Conservation (phyloP, 495 filamentous ascomycete species). For the Paragyromitra xinjiangensis region DNA sequence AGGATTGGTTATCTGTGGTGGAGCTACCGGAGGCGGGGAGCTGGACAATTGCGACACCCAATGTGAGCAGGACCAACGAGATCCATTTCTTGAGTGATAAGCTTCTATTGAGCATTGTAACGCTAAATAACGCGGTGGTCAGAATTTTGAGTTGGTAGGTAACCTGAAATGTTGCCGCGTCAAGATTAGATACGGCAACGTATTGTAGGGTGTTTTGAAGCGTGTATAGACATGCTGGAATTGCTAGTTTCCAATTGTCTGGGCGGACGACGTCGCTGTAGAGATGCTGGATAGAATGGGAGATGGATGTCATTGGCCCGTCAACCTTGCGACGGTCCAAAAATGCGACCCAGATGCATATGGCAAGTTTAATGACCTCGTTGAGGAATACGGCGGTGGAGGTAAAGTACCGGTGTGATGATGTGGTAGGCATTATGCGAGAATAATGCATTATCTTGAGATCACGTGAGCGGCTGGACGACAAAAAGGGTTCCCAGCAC, state of each 20-base stretch:
- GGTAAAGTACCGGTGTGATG: constrained; percentile 85
- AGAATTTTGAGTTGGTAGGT: constrained; percentile 94
- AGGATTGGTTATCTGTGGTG: constrained; percentile 53
- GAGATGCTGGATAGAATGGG: constrained; percentile 81
- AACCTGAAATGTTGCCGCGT: constrained; percentile 90
- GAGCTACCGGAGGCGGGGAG: constrained; percentile 67
- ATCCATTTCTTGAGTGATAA: constrained; percentile 79
- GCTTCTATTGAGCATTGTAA: constrained; percentile 74
- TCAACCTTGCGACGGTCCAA: constrained; percentile 68
- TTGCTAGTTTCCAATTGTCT: constrained; percentile 96
- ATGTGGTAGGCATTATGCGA: constrained; percentile 82
- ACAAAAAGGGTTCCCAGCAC: not conserved
- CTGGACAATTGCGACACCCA: constrained; percentile 88
- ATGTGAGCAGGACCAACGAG: constrained; percentile 77
- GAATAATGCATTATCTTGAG: constrained; percentile 88
- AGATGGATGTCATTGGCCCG: constrained; percentile 73
- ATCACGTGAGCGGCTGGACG: constrained; percentile 30
- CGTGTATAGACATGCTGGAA: constrained; percentile 88
- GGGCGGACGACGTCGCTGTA: constrained; percentile 81
- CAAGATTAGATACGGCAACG: constrained; percentile 87
- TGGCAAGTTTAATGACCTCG: constrained; percentile 87
- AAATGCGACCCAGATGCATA: constrained; percentile 84
- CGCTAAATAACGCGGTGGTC: constrained; percentile 87
- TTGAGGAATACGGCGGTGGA: constrained; percentile 95
- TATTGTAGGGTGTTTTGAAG: constrained; percentile 92